Evolutionary conservation across 2,329 filamentous ascomycete species (phyloP).

Genomic region (Metarhizium guizhouense): DNA sequence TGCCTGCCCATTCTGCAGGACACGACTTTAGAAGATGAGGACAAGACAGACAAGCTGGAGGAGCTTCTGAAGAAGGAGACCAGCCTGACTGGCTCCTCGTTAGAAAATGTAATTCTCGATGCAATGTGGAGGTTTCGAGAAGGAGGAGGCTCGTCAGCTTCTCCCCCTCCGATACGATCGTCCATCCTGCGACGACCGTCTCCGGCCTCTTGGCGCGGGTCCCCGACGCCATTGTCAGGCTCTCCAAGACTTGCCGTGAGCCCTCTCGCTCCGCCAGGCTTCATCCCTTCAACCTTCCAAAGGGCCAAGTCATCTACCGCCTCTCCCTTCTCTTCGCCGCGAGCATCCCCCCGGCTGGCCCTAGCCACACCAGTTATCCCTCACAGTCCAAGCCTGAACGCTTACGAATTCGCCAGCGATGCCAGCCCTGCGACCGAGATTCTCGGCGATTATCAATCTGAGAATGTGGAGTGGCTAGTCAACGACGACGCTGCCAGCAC

Average conservation of each 20-base stretch:
- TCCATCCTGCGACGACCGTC: conserved; percentile 85
- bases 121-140: conserved; percentile 80
- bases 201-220: conserved; percentile 85
- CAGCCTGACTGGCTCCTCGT: conserved; percentile 59
- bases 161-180: conserved; percentile 78
- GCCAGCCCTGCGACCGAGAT: conserved; percentile 72
- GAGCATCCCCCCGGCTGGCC: conserved; percentile 83
- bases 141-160: conserved; percentile 53
- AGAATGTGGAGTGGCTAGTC: conserved; percentile 95
- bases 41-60: conserved; percentile 87
- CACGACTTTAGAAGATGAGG: conserved; percentile 76
- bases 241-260: conserved; percentile 76
- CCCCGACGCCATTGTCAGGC: conserved; percentile 70
- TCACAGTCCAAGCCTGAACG: conserved; percentile 87
- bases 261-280: conserved; percentile 76
- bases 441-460: conserved; percentile 83
- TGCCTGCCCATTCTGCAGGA: conserved; percentile 85
- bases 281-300: conserved; percentile 65
- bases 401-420: conserved; percentile 87
- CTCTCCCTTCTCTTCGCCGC: conserved; percentile 89
- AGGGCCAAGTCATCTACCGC: conserved; percentile 70
- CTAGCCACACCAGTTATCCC: conserved; percentile 86
- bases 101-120: conserved; percentile 87
- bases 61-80: conserved; percentile 76
- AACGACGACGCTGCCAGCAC: conserved; percentile 78